Evolutionary conservation across 257 asterid species (phyloP), one percentile per base, ranked within the genome.

Genomic region (Echium plantagineum): DNA sequence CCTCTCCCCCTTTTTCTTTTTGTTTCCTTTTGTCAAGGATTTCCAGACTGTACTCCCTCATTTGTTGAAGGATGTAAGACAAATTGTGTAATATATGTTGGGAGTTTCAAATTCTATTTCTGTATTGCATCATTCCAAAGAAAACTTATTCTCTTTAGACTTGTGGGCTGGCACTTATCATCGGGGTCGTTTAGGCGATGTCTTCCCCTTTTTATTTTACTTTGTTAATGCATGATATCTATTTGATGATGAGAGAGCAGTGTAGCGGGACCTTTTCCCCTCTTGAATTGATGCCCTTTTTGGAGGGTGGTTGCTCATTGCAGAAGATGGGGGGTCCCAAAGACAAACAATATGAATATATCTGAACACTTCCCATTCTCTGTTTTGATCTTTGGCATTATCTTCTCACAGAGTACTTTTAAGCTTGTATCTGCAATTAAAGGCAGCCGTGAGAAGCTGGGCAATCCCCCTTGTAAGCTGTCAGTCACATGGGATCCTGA

Each of bases 361-460:
- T 19, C 59, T 61, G 73, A 31, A 70, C 69, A 24, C 15, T 57
- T 49, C 15, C 20, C 12, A 62, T 63, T 24, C 16, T 49, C 49
- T 8, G 59, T 67, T 62, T 63, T 52, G 62, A 74, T 74, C 21
- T 24, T 73, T 54, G 67, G 49, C 55, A 61, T 55, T 64, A 20
- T 74, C n/a, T 20, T 74, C 71, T 75, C 70, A 24, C 87, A 88
- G 98, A 74, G 76, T 55, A 67, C 81, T 58, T 35, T 15, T 67
- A 82, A 76, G 89, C 85, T 75, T 67, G 73, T 86, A 63, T 78
- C 99, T 75, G 99, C 99, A 72, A 57, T 93, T 77, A 93, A 89
- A 83, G 99, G 99, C 59, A 83, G 94, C 83, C 94, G 97, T 35
- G 96, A 80, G 74, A 93, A 80, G 70, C 90, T 74, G 53, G 94